Conservation (phyloP, 208 protist species). For the Chromosphaera perkinsii region DNA sequence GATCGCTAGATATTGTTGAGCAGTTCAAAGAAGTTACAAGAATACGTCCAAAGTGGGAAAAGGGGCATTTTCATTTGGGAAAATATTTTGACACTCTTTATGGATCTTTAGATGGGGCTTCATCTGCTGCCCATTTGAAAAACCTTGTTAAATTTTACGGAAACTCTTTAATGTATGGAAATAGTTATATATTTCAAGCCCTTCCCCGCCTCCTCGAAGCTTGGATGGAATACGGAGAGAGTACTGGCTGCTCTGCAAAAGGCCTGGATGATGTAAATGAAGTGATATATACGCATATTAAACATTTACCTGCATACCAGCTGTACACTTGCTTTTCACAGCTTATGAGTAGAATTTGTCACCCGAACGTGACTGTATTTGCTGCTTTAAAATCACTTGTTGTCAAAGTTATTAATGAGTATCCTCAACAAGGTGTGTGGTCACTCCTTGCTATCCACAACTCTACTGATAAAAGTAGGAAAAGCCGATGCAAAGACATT, state of each 20-base stretch:
- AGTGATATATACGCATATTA: too few relatives aligned
- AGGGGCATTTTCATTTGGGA: slow-evolving; percentile 77
- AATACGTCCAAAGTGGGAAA: slow-evolving; percentile 66
- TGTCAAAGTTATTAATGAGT: slow-evolving; percentile 41
- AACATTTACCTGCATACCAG: slow-evolving; percentile 39
- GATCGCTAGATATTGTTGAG: slow-evolving; percentile 68
- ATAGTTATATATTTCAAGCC: slow-evolving; percentile 74
- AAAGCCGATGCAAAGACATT: slow-evolving; percentile 1
- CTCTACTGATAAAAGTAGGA: not conserved
- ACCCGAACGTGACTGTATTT: slow-evolving; percentile 42
- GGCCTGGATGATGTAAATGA: not conserved
- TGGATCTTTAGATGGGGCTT: slow-evolving; percentile 12
- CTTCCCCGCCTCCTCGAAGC: slow-evolving; percentile 87
- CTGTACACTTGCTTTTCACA: slow-evolving; percentile 58
- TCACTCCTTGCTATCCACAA: slow-evolving; percentile 21
- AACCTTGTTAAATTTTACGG: slow-evolving; percentile 73
- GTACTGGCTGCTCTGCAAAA: not conserved
- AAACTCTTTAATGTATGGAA: slow-evolving; percentile 66
- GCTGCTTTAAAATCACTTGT: slow-evolving; percentile 42
- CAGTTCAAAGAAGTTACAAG: slow-evolving; percentile 66
- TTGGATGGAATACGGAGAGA: slow-evolving; percentile 70
- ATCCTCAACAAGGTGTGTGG: slow-evolving; percentile 57
- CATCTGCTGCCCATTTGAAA: slow-evolving; percentile 37
- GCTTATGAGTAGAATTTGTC: slow-evolving; percentile 62
- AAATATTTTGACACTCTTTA: slow-evolving; percentile 81